Base-by-base conservation (phyloP, 208 protist species). In the Perkinsela sp. region DNA sequence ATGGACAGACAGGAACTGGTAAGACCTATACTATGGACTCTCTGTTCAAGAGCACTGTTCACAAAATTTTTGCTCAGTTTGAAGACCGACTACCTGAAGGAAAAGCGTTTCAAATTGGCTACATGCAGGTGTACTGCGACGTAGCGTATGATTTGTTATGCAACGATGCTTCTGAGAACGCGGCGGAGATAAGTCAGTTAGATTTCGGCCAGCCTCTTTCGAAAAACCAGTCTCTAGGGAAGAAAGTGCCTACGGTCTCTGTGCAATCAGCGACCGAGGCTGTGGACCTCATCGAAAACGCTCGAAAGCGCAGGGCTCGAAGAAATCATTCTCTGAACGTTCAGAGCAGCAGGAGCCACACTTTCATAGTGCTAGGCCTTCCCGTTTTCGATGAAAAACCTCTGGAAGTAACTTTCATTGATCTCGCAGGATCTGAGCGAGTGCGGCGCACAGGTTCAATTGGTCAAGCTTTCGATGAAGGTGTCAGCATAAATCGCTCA, bases 371-470 rank as follows among this genome's bases (percentile, higher is more conserved):
- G 13, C 40, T 57, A 22, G 6, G 22, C 40, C 6, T 57, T 6
- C 6, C 6, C 13, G 22, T 22, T 6, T 22, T n/a, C 13, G 40
- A 57, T 22, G 40, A n/a, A 22, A 57, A 57, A 57, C n/a, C n/a
- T n/a, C 40, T 6, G 6, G 13, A 57, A 22, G 71, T 87, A 6
- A 85, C 81, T 29, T 73, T 96, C 1, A 89, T 88, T 31, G 93
- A 96, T 76, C 77, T 96, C n/a, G 90, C 93, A 16, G 89, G 87
- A 16, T 88, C 83, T 28, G 92, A 94, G 77, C 76, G 86, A 0
- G 73, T 93, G 13, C 80, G 80, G 69, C 81, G 85, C 71, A 90
- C 85, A 13, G 84, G 80, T 32, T 85, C 79, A 40, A 75, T 73
- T 0, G 89, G 84, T 6, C 76, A 85, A 67, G 76, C 77, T 22